These are phyloP conservation scores for Willaertia magna DNA, from an alignment of 208 protist genomes.

Conservation along the genomic window DNA sequence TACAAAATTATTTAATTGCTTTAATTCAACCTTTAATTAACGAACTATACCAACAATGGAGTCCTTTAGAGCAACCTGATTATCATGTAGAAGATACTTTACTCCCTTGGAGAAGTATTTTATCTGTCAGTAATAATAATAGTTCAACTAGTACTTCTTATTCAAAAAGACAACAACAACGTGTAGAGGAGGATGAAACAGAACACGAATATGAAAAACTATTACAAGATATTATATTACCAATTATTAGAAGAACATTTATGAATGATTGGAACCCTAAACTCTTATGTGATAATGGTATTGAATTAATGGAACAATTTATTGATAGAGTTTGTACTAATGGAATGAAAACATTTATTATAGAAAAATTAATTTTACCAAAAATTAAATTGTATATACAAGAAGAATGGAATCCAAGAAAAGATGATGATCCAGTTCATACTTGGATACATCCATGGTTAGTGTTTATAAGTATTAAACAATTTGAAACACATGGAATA, in stretches of 20 bases:
- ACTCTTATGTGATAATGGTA: neutral
- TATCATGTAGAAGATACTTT: neutral
- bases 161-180: neutral
- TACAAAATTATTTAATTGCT: neutral
- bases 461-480: neutral
- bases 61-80: neutral
- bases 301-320: neutral
- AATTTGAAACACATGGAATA: neutral
- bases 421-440: neutral
- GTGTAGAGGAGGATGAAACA: neutral
- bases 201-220: neutral
- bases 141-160: too few relatives aligned
- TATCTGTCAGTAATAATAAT: too few relatives aligned
- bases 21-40: neutral
- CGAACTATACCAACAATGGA: neutral
- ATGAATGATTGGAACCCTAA: neutral
- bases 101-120: neutral
- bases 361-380: neutral
- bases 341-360: neutral
- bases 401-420: neutral
- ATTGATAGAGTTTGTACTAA: neutral
- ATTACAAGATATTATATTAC: neutral
- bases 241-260: neutral
- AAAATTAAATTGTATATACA: neutral
- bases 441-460: constrained; percentile 1